Evolutionary conservation across 2,329 filamentous ascomycete species (phyloP).

Genomic region (Beauveria caledonica): DNA sequence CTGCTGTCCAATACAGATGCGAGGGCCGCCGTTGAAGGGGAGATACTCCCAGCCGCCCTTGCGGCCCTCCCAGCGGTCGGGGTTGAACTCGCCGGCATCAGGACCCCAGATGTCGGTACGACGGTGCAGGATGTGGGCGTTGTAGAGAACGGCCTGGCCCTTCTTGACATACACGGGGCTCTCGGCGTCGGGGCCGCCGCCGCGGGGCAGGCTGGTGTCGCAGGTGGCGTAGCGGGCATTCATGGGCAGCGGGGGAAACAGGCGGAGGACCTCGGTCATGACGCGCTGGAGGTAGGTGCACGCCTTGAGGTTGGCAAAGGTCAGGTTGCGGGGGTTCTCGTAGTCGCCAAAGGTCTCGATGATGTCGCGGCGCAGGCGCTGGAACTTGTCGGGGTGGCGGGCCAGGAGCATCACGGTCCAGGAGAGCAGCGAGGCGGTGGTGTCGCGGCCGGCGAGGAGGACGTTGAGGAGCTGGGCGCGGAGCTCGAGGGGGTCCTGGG

Average conservation of each 20-base stretch:
- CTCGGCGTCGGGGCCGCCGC: constrained; percentile 35
- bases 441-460: constrained; percentile 45
- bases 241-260: constrained; percentile 34
- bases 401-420: constrained; percentile 35
- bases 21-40: constrained; percentile 28
- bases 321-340: constrained; percentile 18
- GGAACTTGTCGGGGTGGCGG: constrained; percentile 29
- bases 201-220: constrained; percentile 38
- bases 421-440: constrained; percentile 41
- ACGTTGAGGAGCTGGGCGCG: constrained; percentile 29
- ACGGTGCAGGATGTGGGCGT: constrained; percentile 24
- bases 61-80: constrained; percentile 25
- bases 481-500: constrained; percentile 19
- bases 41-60: constrained; percentile 25
- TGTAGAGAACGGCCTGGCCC: constrained; percentile 29
- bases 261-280: constrained; percentile 22
- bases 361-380: constrained; percentile 34
- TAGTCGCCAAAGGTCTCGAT: constrained; percentile 43
- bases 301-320: constrained; percentile 16
- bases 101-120: constrained; percentile 27
- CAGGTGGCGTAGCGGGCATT: constrained; percentile 35
- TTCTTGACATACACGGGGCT: constrained; percentile 38
- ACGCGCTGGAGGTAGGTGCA: constrained; percentile 20
- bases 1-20: constrained; percentile 29
- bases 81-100: constrained; percentile 24